Conservation (phyloP, 495 filamentous ascomycete genomes). For the Lophiotrema nucula region DNA sequence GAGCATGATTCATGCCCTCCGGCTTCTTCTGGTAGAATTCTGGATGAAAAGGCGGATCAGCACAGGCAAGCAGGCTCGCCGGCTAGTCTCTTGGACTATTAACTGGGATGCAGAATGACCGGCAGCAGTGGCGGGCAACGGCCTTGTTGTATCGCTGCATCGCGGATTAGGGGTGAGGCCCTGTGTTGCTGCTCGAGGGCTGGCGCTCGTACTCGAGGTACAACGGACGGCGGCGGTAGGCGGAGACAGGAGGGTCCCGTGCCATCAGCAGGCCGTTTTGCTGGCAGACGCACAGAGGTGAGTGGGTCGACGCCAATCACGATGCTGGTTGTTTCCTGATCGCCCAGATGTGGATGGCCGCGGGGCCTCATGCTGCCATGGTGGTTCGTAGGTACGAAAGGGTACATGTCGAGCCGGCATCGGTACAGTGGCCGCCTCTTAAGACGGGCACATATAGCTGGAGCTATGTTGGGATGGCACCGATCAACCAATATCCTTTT, state of each 20-base stretch:
- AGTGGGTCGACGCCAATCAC: slow-evolving; percentile 24
- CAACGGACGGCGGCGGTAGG: slow-evolving; percentile 9
- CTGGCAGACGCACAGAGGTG: slow-evolving; percentile 17
- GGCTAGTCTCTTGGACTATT: slow-evolving; percentile 17
- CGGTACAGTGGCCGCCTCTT: slow-evolving; percentile 22
- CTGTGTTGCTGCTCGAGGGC: slow-evolving; percentile 4
- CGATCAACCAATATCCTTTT: slow-evolving; percentile 35
- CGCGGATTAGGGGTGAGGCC: slow-evolving; percentile 1
- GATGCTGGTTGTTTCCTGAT: slow-evolving; percentile 23
- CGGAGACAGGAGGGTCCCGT: slow-evolving; percentile 19
- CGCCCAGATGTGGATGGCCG: slow-evolving; percentile 26
- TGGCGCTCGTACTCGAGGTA: slow-evolving; percentile 21
- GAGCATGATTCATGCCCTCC: slow-evolving; percentile 32
- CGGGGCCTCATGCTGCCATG: slow-evolving; percentile 27
- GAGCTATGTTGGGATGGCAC: slow-evolving; percentile 30
- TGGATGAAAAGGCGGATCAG: slow-evolving; percentile 31
- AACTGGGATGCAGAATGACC: slow-evolving; percentile 32
- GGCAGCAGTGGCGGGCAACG: slow-evolving; percentile 32
- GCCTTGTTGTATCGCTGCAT: slow-evolving; percentile 14
- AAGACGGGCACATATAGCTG: slow-evolving; percentile 22
- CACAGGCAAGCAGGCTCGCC: slow-evolving; percentile 22
- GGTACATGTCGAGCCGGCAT: slow-evolving; percentile 29
- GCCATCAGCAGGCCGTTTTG: slow-evolving; percentile 22
- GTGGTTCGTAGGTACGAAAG: slow-evolving; percentile 26
- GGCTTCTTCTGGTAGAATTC: slow-evolving; percentile 33